Percentiles rank a stretch among this genome's conserved stretches.
Evolutionary conservation across 2,329 filamentous ascomycete species (phyloP).

Genomic region (Colletotrichum liaoningense): DNA sequence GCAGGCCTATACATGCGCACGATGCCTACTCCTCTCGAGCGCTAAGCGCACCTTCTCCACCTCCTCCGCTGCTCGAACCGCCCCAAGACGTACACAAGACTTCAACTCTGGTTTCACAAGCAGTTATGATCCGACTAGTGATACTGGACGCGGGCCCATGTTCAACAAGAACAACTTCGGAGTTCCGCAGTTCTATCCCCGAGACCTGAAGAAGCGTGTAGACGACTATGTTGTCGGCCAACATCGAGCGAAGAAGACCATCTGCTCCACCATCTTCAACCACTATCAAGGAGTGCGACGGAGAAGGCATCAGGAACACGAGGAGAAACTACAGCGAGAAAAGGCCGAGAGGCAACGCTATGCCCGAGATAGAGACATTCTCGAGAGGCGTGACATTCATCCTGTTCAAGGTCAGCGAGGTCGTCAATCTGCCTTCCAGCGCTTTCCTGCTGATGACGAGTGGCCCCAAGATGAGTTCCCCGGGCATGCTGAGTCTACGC

Average conservation of each 20-base stretch:
- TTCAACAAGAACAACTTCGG: constrained; percentile 68
- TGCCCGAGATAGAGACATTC: constrained; percentile 72
- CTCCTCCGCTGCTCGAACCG: constrained; percentile 39
- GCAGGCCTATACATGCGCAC: constrained; percentile 32
- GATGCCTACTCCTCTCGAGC: constrained; percentile 27
- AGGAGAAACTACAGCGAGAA: constrained; percentile 67
- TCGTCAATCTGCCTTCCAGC: constrained; percentile 41
- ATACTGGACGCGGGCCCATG: constrained; percentile 68
- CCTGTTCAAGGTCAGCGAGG: constrained; percentile 78
- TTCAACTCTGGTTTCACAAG: constrained; percentile 70
- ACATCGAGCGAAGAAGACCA: constrained; percentile 91
- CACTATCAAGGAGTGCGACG: constrained; percentile 92
- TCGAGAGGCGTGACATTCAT: constrained; percentile 71
- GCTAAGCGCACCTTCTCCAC: constrained; percentile 41
- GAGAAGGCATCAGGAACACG: constrained; percentile 80
- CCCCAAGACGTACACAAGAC: constrained; percentile 57
- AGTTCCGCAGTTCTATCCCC: constrained; percentile 72
- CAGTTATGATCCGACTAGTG: constrained; percentile 66
- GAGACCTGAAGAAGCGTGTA: constrained; percentile 85
- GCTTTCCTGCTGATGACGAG: constrained; percentile 48
- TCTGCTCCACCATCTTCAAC: constrained; percentile 94
- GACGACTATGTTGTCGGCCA: constrained; percentile 98
- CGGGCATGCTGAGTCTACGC: constrained; percentile 61
- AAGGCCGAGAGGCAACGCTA: constrained; percentile 78
- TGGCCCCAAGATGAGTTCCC: constrained; percentile 64